Base-by-base conservation (phyloP, 495 filamentous ascomycete genomes). In the Chaetomium fimeti region DNA sequence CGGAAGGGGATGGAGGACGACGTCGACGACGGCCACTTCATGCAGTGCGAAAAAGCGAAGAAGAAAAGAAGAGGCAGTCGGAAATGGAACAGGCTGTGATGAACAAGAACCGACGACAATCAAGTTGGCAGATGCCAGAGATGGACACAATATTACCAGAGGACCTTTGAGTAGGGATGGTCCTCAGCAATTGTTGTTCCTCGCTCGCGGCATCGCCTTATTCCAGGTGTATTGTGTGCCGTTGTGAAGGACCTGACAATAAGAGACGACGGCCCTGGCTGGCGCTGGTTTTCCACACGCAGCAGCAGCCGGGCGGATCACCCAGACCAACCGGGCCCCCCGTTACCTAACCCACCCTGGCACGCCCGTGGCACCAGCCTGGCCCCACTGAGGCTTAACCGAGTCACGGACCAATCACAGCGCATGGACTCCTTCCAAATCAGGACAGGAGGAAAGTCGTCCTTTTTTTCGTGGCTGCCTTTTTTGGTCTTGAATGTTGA, bases 351-450 rank as follows among this genome's bases (percentile, higher is more conserved):
- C 53, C 61, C 42, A 57, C 52, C 61, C 61, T 45, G 52, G 53
- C 42, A 15, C 53, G 27, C 53, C 28, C 53, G 24, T 20, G n/a
- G 43, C 52, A 20, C 63, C 40, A 61, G 62, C 60, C 32, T 47
- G 63, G 66, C 57, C 38, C 69, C 71, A 70, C 67, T 64, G 69
- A 69, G 65, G 60, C 71, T 69, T 71, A 68, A 66, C 71, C 71
- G 69, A 70, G 65, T 57, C 59, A 9, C 2, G 40, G 43, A 56
- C 72, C 72, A 75, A 72, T 71, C 57, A 71, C 53, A 54, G 42
- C 3, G n/a, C 40, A 1, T 47, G n/a, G 28, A 29, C 66, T 36
- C 64, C 63, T 75, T 75, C 72, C 72, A 40, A 73, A 75, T 68
- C 69, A 70, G 72, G 71, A 71, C 69, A 63, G 40, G 29, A 53